These are phyloP conservation scores for Cladosporium colombiae DNA, from an alignment of 2,329 filamentous ascomycete genomes.

Conservation along the genomic window DNA sequence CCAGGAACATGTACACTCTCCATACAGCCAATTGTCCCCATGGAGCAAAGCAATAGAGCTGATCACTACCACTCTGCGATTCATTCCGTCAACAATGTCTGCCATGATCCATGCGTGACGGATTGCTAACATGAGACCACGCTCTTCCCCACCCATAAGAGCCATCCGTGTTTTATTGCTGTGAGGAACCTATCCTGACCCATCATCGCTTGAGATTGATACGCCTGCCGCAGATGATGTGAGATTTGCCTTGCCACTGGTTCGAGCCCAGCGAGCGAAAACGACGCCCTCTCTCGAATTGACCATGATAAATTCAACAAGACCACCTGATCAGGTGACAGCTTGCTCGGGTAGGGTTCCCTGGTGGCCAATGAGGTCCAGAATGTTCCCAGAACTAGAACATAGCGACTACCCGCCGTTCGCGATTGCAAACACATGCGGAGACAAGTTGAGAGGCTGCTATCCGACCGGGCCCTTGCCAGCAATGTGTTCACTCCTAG, in stretches of 20 bases:
- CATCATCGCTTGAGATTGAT: not conserved
- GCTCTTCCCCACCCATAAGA: not conserved
- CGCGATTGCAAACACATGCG: not conserved
- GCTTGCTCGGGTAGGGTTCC: not conserved
- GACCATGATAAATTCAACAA: not conserved
- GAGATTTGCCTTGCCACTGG: not conserved
- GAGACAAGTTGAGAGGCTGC: not conserved
- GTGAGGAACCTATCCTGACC: not conserved
- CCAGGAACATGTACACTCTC: not conserved
- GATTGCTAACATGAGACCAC: not conserved
- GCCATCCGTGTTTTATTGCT: not conserved
- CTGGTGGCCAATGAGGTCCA: not conserved
- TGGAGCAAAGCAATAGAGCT: not conserved
- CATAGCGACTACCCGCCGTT: not conserved
- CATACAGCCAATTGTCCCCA: not conserved
- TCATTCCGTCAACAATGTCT: not conserved
- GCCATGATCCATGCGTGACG: not conserved
- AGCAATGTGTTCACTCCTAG: not conserved
- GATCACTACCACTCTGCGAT: not conserved
- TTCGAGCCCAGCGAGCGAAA: not conserved
- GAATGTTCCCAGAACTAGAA: not conserved
- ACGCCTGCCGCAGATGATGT: not conserved
- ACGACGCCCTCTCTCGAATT: not conserved
- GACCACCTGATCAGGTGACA: not conserved
- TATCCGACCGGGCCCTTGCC: not conserved